Base-by-base conservation (phyloP, 208 protist species). In the Spongospora subterranea region DNA sequence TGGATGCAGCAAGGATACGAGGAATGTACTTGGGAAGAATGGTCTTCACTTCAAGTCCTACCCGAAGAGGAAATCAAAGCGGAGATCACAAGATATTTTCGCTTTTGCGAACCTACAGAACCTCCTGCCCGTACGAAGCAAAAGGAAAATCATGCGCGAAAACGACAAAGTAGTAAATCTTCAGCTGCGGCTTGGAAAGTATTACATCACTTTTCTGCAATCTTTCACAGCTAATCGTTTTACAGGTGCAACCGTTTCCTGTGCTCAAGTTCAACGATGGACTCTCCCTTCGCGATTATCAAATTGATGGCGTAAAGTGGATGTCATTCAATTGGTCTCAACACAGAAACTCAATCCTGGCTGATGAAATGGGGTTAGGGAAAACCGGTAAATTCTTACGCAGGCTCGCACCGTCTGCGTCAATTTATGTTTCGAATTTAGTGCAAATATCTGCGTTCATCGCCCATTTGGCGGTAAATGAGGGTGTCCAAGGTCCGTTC, bases 21-120 rank as follows among this genome's bases (percentile, higher is more conserved):
- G 0, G 93, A 97, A 17, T 45, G 60, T 0, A 97, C 96, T 6
- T 97, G 96, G 96, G 96, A 97, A 43, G 54, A 88, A 11, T 82
- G 35, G 6, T 6, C 6, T 20, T 6, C n/a, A 20, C 6, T 82
- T 13, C 71, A 43, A 35, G 24, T 29, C 24, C 71, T 82, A 20
- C 17, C 11, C 13, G 71, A 82, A 20, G n/a, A 43, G 11, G 35
- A 82, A n/a, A 43, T 82, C n/a, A 6, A n/a, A 20, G 6, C n/a
- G 6, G 71, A 82, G n/a, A 82, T 82, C n/a, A 6, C 6, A 43
- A 35, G 71, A 43, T 82, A 82, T n/a, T 82, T 82, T 43, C 71
- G 71, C 35, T 82, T 82, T n/a, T 35, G n/a, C 13, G 71, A 82
- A 43, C 71, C 71, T 35, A 6, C 17, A n/a, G 35, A 82, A 35